Percentiles rank a stretch among this genome's conserved stretches.
These are phyloP conservation scores for Solioccasus polychromus DNA, from an alignment of 768 basidiomycete species.

Conservation along the genomic window DNA sequence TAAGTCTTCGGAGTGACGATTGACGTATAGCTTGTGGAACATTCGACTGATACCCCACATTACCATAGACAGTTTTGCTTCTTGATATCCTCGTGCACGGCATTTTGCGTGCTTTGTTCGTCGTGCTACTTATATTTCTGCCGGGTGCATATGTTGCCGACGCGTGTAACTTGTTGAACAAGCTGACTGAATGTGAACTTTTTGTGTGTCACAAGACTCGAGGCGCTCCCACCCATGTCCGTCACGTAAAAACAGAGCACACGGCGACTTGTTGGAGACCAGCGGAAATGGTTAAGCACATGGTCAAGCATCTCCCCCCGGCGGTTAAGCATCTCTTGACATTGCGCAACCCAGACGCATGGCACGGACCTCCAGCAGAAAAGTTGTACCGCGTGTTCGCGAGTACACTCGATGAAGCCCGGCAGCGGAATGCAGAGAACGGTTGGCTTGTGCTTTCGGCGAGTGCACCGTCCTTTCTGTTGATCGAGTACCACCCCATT, in stretches of 20 bases:
- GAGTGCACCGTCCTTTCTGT: constrained; percentile 26
- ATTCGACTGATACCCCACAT: constrained; percentile 20
- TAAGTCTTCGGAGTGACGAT: background rate
- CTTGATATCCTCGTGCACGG: background rate
- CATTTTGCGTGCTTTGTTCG: constrained; percentile 4
- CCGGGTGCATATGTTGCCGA: constrained; percentile 20
- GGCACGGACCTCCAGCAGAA: constrained; percentile 52
- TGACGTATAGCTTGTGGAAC: constrained; percentile 2
- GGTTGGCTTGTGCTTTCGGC: constrained; percentile 83
- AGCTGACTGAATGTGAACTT: background rate
- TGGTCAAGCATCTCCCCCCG: constrained; percentile 53
- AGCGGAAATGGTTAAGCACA: too few relatives aligned
- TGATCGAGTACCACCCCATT: constrained; percentile 17
- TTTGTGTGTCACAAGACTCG: background rate
- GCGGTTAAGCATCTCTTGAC: constrained; percentile 70
- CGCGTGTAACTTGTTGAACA: constrained; percentile 25
- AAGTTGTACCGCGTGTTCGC: constrained; percentile 55
- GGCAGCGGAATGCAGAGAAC: constrained; percentile 59
- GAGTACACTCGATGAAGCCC: constrained; percentile 65
- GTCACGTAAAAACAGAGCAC: constrained; percentile 9
- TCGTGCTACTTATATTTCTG: constrained; percentile 18
- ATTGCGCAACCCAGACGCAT: constrained; percentile 59
- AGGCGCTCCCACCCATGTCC: constrained; percentile 1
- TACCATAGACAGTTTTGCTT: constrained; percentile 7
- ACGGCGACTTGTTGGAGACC: too few relatives aligned